Base-by-base conservation (phyloP, 2,329 filamentous ascomycete species). In the Exutisphaerella laricina region DNA sequence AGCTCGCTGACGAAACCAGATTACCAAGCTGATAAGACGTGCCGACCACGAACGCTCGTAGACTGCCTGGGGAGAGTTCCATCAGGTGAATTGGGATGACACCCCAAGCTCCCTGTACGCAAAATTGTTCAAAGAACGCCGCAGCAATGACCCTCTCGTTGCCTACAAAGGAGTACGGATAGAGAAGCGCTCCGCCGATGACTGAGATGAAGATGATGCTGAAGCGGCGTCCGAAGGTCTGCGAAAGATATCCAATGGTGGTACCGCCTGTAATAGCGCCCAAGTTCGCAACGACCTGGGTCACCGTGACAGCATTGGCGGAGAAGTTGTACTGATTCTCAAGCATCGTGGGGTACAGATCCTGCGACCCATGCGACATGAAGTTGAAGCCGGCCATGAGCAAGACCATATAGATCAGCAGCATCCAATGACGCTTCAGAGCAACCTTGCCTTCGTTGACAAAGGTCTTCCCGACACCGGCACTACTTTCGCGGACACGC, bases 331-430 rank as follows among this genome's bases (percentile, higher is more conserved):
- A 78, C 54, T 79, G 71, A 50, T 74, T 85, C 65, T 67, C 56
- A 10, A 80, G 59, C 69, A 81, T 75, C 3, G 77, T 79, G 0
- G 75, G 77, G 50, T 80, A 82, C 2, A 80, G 63, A 62, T 83
- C 78, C 56, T 84, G 80, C 16, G 79, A 84, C 41, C 85, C 85
- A 60, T 89, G 85, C 13, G 81, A 85, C 84, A 92, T 88, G 61
- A 92, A 94, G 67, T 94, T 94, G 71, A 94, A 92, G 3, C 87
- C 87, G 1, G 86, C 83, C 86, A 94, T 94, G 28, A 94, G 71
- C 2, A 94, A 70, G 5, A 94, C 85, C 44, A 94, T 72, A 66
- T 95, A 95, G 25, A 80, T 70, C 43, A 95, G 71, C 2, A 94
- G 66, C 10, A 87, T 51, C 88, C 88, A 94, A 65, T 94, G 86